Conservation (phyloP, 345 rosid species). For the Sisymbrium altissimum region DNA sequence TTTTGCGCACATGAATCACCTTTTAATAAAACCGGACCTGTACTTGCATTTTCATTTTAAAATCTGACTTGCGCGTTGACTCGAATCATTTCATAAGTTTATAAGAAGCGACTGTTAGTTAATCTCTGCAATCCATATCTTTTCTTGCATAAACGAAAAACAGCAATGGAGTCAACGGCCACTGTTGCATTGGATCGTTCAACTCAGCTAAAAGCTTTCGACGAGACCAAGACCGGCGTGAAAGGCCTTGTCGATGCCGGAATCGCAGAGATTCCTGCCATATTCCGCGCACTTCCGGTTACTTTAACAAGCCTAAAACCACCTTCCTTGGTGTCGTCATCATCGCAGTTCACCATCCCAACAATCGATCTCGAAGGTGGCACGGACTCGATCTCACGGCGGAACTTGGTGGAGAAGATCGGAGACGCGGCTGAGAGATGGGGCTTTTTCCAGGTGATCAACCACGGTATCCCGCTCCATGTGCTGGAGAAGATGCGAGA, state of each 20-base stretch:
- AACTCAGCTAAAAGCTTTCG: conserved; percentile 39
- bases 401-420: conserved; percentile 26
- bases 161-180: conserved; percentile 25
- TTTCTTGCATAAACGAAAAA: not conserved
- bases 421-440: conserved; percentile 32
- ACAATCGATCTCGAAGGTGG: conserved; percentile 38
- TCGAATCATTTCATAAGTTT: not conserved
- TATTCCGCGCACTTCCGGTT: conserved; percentile 25
- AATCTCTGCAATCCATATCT: not conserved
- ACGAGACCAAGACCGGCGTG: conserved; percentile 41
- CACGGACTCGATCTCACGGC: too few relatives aligned
- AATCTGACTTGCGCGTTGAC: not conserved
- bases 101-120: not conserved
- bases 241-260: conserved; percentile 44
- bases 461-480: conserved; percentile 39
- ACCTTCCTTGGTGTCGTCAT: not conserved
- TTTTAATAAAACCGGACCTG: not conserved
- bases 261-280: conserved; percentile 33
- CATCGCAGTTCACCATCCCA: conserved; percentile 29
- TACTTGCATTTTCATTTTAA: not conserved
- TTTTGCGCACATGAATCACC: not conserved
- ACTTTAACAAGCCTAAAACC: not conserved
- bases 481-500: conserved; percentile 21
- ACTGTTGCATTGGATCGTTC: conserved; percentile 14
- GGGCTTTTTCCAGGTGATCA: conserved; percentile 52